Percentiles rank a stretch among this genome's conserved stretches.
Conservation (phyloP, 1,139 yeast genomes). For the Kodamaea fungicola region DNA sequence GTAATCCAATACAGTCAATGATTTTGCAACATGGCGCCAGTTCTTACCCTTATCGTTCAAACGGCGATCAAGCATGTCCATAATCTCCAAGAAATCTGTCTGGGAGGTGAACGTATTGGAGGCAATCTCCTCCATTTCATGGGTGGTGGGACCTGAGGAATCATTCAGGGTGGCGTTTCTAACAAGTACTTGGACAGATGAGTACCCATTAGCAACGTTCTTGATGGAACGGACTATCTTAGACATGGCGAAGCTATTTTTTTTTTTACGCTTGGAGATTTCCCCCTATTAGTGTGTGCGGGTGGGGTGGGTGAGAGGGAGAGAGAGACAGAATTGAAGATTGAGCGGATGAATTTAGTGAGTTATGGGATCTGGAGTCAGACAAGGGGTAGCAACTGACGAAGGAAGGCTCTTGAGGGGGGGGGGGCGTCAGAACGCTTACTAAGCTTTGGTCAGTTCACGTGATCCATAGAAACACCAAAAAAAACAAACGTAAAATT, state of each 20-base stretch:
- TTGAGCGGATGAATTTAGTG: too few species aligned
- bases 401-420: too few species aligned
- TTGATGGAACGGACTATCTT: slow-evolving; percentile 84
- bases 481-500: slow-evolving; percentile 1
- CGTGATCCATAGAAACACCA: not conserved
- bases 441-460: not conserved
- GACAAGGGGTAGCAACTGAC: too few species aligned
- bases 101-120: slow-evolving; percentile 65
- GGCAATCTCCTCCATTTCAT: slow-evolving; percentile 83
- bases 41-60: slow-evolving; percentile 95
- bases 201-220: slow-evolving; percentile 91
- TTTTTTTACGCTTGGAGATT: not conserved
- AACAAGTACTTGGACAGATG: slow-evolving; percentile 80
- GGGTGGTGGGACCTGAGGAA: slow-evolving; percentile 76
- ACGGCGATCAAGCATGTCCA: slow-evolving; percentile 95
- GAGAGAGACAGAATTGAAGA: not conserved
- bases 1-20: slow-evolving; percentile 84
- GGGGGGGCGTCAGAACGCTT: too few species aligned
- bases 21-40: slow-evolving; percentile 96
- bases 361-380: too few species aligned
- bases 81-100: slow-evolving; percentile 81
- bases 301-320: not conserved
- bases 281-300: not conserved
- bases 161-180: slow-evolving; percentile 94
- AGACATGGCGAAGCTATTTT: slow-evolving; percentile 45